These are phyloP conservation scores for Beauveria bassiana DNA, from an alignment of 2,329 filamentous ascomycete species.

Conservation along the genomic window DNA sequence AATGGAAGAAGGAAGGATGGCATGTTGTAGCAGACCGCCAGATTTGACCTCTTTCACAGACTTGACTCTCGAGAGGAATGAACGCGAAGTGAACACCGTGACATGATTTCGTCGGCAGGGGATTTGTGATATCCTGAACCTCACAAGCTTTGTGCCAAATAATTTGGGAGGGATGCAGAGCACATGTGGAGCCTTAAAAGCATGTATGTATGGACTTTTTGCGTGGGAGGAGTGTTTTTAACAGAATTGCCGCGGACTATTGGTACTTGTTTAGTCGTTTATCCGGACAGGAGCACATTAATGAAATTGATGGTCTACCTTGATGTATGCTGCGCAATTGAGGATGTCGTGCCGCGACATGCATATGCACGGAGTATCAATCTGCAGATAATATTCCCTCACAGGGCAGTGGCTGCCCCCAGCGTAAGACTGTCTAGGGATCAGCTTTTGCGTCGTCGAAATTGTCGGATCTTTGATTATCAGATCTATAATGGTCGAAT, in stretches of 20 bases:
- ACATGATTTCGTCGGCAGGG: neutral
- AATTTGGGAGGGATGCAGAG: neutral
- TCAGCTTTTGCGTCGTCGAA: too few species aligned
- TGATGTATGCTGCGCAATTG: neutral
- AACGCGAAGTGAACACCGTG: neutral
- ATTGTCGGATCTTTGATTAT: too few species aligned
- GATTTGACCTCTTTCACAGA: neutral
- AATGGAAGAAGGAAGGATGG: neutral
- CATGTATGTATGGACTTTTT: neutral
- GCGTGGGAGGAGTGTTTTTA: neutral
- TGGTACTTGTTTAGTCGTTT: neutral
- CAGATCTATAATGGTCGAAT: too few species aligned
- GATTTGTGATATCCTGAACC: neutral
- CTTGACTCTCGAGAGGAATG: neutral
- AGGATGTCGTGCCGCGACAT: neutral
- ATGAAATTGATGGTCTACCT: slow-evolving; percentile 6
- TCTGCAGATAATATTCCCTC: neutral
- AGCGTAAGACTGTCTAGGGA: too few species aligned
- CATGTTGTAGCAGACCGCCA: neutral
- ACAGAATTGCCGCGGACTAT: neutral
- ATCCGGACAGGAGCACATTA: neutral
- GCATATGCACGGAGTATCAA: neutral
- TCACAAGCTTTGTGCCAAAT: neutral
- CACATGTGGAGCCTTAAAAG: neutral
- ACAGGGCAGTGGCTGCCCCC: neutral